A percentile compares a stretch with the other conserved stretches of the same genome.
Conservation (phyloP, 2,329 filamentous ascomycete genomes). For the Pyrenochaeta sp. region DNA sequence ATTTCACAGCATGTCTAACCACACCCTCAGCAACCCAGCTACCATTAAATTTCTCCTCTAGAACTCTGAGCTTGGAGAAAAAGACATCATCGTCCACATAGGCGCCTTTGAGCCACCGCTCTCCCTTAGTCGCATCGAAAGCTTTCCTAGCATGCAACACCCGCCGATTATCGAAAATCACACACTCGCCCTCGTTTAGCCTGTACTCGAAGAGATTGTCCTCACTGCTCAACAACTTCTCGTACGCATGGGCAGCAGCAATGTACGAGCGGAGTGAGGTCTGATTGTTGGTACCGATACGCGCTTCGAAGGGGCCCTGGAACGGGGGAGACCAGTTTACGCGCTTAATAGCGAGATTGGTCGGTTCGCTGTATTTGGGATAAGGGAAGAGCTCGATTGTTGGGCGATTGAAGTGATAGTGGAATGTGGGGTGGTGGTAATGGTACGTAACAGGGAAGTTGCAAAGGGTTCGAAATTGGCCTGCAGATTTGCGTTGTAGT, state of each 20-base stretch:
- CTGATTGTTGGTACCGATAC: conserved; percentile 40
- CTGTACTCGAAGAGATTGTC: conserved; percentile 73
- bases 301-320: conserved; percentile 65
- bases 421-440: conserved; percentile 69
- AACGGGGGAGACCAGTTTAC: conserved; percentile 83
- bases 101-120: conserved; percentile 83
- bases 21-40: conserved; percentile 47
- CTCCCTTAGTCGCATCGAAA: conserved; percentile 74
- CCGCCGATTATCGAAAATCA: conserved; percentile 89
- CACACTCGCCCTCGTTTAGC: conserved; percentile 83
- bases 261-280: conserved; percentile 40
- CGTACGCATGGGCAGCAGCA: conserved; percentile 64
- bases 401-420: conserved; percentile 68
- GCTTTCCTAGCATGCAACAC: conserved; percentile 83
- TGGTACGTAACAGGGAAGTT: conserved; percentile 66
- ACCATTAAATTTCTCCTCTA: conserved; percentile 48
- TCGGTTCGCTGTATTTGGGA: conserved; percentile 35
- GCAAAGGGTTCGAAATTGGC: conserved; percentile 54
- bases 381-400: conserved; percentile 60
- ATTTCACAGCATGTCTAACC: conserved; percentile 30
- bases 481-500: conserved; percentile 34
- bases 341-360: conserved; percentile 47
- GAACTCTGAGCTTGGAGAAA: conserved; percentile 55
- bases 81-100: conserved; percentile 79
- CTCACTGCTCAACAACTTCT: conserved; percentile 64